Evolutionary conservation across 163 green algal genomes (phyloP).

Genomic region (Chlorella variabilis): DNA sequence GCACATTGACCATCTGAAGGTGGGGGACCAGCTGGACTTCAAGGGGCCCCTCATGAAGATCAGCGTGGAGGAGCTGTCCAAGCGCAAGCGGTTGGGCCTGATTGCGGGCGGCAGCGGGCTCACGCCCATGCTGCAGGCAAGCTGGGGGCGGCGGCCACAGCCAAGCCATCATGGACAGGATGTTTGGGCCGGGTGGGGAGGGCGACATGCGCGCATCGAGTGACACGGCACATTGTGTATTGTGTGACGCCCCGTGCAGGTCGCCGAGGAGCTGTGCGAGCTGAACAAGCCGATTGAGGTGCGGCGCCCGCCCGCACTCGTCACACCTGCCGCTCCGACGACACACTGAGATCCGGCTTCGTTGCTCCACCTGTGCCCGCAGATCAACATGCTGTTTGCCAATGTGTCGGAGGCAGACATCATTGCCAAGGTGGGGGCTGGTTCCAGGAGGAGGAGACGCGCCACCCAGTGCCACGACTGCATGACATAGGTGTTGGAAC

Average conservation of each 20-base stretch:
- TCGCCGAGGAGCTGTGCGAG: slow-evolving; percentile 66
- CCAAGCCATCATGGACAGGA: not conserved
- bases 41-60: slow-evolving; percentile 75
- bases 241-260: slow-evolving; percentile 1
- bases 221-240: too few species aligned
- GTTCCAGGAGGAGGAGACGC: not conserved
- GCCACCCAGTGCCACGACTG: too few species aligned
- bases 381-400: slow-evolving; percentile 88
- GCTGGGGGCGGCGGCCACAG: not conserved
- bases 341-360: slow-evolving; percentile 56
- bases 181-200: not conserved
- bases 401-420: slow-evolving; percentile 92
- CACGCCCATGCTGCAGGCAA: slow-evolving; percentile 71
- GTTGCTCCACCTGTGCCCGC: too few species aligned
- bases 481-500: too few species aligned
- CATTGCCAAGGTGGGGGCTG: slow-evolving; percentile 73
- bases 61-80: slow-evolving; percentile 68
- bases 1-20: slow-evolving; percentile 61
- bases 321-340: not conserved
- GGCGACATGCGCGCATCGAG: too few species aligned
- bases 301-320: too few species aligned
- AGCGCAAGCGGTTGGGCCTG: slow-evolving; percentile 65
- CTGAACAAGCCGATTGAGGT: slow-evolving; percentile 47
- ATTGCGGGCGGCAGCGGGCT: slow-evolving; percentile 71
- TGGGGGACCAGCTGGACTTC: slow-evolving; percentile 56